Percentiles rank a stretch among this genome's conserved stretches.
phyloP scores from a whole-genome alignment of 2,329 filamentous ascomycete species.

The Hymenoscyphus fraxineus region DNA sequence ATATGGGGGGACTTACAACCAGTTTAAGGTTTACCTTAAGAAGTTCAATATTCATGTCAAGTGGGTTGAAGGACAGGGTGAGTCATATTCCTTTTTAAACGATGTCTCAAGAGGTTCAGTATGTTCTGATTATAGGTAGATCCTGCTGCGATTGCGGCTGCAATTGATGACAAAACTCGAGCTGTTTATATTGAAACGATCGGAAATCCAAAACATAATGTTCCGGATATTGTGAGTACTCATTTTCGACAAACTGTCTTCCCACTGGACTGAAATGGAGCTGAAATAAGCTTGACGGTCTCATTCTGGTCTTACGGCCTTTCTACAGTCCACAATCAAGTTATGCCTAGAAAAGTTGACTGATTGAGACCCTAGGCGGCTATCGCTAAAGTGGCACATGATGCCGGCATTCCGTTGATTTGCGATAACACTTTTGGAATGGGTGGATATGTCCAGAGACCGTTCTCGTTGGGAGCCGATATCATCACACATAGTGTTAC shows the following conservation, averaged over 20 bases:
- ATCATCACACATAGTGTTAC: conserved; percentile 64
- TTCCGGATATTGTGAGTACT: conserved; percentile 51
- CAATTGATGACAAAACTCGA: conserved; percentile 65
- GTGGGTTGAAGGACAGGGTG: conserved; percentile 55
- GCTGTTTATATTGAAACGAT: conserved; percentile 66
- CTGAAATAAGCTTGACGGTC: too few relatives aligned
- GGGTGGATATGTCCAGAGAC: conserved; percentile 10
- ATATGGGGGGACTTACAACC: conserved; percentile 65
- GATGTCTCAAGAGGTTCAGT: neutral
- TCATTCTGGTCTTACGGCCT: too few relatives aligned
- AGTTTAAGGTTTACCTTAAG: conserved; percentile 62
- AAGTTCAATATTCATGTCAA: conserved; percentile 62
- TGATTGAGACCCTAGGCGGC: conserved; percentile 39
- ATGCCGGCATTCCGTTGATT: conserved; percentile 50
- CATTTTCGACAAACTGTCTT: too few relatives aligned
- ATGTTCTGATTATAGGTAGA: conserved; percentile 29
- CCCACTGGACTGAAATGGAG: too few relatives aligned
- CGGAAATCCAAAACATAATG: conserved; percentile 64
- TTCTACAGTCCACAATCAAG: too few relatives aligned
- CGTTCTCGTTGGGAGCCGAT: conserved; percentile 49
- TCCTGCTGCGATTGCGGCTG: conserved; percentile 52
- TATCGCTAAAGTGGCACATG: conserved; percentile 59
- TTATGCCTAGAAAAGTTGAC: too few relatives aligned
- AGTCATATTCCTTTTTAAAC: neutral
- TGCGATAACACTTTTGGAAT: conserved; percentile 33